Base-by-base conservation (phyloP, 768 basidiomycete species). In the Serendipita indica region DNA sequence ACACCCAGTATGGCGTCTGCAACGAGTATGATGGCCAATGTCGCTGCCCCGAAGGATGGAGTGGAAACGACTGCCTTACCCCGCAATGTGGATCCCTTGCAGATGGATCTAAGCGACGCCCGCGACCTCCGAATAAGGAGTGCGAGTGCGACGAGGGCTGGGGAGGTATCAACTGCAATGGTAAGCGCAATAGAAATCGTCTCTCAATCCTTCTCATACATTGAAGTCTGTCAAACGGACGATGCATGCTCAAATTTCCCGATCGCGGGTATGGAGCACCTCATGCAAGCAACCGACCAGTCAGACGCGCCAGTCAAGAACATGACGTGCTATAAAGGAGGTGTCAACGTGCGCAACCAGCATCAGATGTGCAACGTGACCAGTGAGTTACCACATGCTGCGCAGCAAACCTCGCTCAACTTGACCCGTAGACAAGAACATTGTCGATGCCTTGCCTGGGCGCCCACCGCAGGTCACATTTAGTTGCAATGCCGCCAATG, bases 341-440 rank as follows among this genome's bases (percentile, higher is more conserved):
- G 96, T 22, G 79, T 86, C 68, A 93, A 90, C 0, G 86, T 99
- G n/a, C 86, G 89, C 69, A 84, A 81, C 68, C 92, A 96, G 63
- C 90, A 92, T 70, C 94, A 99, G 69, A 90, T 96, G 83, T 99
- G 96, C 71, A 81, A 97, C 68, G 93, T 99, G 33, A 99, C 96
- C 10, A 98, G 92, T 94, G 89, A 75, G 5, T 22, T 25, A 18
- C 49, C 22, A 39, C 30, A 14, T 33, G 10, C 27, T 33, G 14
- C 27, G 0, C 10, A 34, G 27, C 57, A 59, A 37, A 57, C 39
- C 18, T 49, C 52, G 7, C 49, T 33, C 22, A 6, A 2, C 34
- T 3, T n/a, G 39, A 25, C 27, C 16, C 28, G 3, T 64, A 94
- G 91, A 97, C 72, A 83, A 87, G 49, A 96, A 96, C 72, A 97